These are phyloP conservation scores for Suillus brevipes DNA, from an alignment of 768 basidiomycete species.

Conservation along the genomic window DNA sequence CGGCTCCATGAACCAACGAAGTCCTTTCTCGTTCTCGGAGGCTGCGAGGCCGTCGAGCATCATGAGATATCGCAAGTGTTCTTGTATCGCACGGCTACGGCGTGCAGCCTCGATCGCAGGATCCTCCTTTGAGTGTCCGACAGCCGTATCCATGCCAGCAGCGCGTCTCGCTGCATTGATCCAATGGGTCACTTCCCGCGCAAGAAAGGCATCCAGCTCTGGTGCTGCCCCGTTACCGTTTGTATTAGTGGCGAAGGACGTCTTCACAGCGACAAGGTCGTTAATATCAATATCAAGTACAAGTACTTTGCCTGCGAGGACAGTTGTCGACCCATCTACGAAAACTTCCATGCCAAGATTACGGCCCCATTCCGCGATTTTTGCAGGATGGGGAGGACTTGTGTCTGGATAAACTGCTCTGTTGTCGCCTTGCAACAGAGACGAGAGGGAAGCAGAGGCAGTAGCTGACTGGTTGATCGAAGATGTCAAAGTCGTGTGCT, in stretches of 20 bases:
- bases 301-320: conserved; percentile 77
- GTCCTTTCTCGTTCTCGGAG: conserved; percentile 56
- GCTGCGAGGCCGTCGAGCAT: conserved; percentile 66
- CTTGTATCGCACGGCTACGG: conserved; percentile 47
- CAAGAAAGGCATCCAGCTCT: conserved; percentile 62
- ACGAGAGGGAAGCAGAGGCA: conserved; percentile 19
- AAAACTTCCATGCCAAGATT: conserved; percentile 75
- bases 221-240: conserved; percentile 43
- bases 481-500: conserved; percentile 49
- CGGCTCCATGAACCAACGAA: conserved; percentile 71
- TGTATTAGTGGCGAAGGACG: conserved; percentile 62
- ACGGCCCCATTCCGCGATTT: conserved; percentile 61
- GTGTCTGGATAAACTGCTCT: conserved; percentile 30
- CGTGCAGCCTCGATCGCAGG: conserved; percentile 49
- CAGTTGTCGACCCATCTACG: conserved; percentile 60
- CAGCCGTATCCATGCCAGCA: conserved; percentile 17
- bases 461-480: conserved; percentile 30
- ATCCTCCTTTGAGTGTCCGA: conserved; percentile 46
- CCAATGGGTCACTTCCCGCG: conserved; percentile 55
- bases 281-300: conserved; percentile 75
- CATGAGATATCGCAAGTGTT: conserved; percentile 68
- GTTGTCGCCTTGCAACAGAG: conserved; percentile 15
- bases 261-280: conserved; percentile 56
- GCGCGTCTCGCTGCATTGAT: conserved; percentile 44
- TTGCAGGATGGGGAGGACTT: conserved; percentile 29